Evolutionary conservation across 345 rosid genomes (phyloP), one percentile per base, ranked within the genome.

Genomic region (Zanthoxylum bungeanum): DNA sequence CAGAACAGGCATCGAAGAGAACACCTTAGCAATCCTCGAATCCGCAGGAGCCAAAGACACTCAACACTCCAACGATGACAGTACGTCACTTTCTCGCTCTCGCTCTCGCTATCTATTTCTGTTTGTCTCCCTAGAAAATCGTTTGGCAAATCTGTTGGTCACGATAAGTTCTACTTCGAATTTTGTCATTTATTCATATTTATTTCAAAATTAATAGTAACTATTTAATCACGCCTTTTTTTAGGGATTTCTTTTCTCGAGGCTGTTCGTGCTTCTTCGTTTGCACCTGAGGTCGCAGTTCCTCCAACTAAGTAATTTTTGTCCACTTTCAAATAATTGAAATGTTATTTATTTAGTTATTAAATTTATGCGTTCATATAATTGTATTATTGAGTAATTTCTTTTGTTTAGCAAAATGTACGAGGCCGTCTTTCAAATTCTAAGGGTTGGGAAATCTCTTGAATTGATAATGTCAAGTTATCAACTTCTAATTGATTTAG

Each of bases 11-110:
- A 70, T 86, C 1, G 98, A 89, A 71, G 93, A 85, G 64, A 93
- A 93, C 82, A 78, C 88, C 12, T 57, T 88, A 62, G 96, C 97
- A 0, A 87, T 93, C 70, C 81, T 93, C 56, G 98, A 89, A 68
- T 78, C 83, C 17, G 65, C 66, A 57, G 92, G 74, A 34, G 62
- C 81, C 56, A 83, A 74, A 7, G 84, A 86, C 66, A n/a, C 85
- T 60, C 87, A 73, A 59, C 85, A 93, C 74, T 78, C 92, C 49
- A 76, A 83, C 60, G 94, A 88, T 72, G 93, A 93, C 46, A 70
- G 94, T 88, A 40, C 47, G 82, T 74, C 55, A 14, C 21, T 68
- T 67, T 47, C 34, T 60, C 40, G 1, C 16, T 49, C 31, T n/a
- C 37, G 9, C 25, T 70, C 17, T 17, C 27, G 1, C 9, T 22